phyloP scores from a whole-genome alignment of 140 eudicot species.

The Ambrosia hybrid region DNA sequence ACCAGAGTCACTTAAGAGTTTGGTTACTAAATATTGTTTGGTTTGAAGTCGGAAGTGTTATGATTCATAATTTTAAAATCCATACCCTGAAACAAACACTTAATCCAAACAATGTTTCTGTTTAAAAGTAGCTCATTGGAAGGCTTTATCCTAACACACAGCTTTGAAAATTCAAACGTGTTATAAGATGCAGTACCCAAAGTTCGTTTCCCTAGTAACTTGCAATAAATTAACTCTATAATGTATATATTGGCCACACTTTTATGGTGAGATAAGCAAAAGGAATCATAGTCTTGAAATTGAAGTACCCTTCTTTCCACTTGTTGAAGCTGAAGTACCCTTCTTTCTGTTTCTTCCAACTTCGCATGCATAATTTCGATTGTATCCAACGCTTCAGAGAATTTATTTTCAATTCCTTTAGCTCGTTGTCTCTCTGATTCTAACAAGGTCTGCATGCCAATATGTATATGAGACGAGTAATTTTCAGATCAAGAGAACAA shows the following conservation, averaged over 20 bases:
- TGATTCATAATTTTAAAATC: no score
- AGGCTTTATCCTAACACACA: no score
- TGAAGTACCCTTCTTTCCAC: constrained; percentile 52
- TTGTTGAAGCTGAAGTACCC: constrained; percentile 34
- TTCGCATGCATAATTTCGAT: constrained; percentile 63
- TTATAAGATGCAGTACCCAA: background rate
- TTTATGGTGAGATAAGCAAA: constrained; percentile 16
- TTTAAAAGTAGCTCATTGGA: no score
- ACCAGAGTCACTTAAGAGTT: no score
- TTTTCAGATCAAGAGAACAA: background rate
- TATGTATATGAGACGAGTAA: constrained; percentile 3
- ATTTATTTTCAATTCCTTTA: constrained; percentile 63
- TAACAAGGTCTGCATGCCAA: constrained; percentile 48
- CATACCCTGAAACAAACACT: no score
- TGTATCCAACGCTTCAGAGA: constrained; percentile 50
- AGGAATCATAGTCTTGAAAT: constrained; percentile 53
- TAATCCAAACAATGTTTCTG: no score
- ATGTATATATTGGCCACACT: constrained; percentile 31
- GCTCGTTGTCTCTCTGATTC: constrained; percentile 75
- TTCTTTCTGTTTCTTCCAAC: constrained; percentile 82
- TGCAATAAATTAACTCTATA: constrained; percentile 26
- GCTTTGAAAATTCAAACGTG: background rate
- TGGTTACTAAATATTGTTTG: no score
- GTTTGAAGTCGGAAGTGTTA: no score
- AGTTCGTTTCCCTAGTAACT: constrained; percentile 20